Conservation (phyloP, 1,139 yeast genomes). For the Arxiozyma slooffiae region DNA sequence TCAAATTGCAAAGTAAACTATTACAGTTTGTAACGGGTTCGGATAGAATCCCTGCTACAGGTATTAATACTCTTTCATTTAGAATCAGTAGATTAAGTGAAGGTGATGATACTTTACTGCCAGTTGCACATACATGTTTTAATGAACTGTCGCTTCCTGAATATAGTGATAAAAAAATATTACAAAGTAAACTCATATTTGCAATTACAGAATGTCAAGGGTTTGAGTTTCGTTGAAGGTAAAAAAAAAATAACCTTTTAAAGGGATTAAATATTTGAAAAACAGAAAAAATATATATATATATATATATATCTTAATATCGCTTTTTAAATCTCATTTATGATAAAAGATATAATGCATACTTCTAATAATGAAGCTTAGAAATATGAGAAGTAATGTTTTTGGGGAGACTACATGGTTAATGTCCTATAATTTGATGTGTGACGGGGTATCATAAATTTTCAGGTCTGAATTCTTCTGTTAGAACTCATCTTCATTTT, state of each 20-base stretch:
- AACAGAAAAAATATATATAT: not conserved
- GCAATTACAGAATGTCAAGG: conserved; percentile 80
- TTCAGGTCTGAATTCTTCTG: conserved; percentile 35
- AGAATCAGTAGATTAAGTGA: conserved; percentile 45
- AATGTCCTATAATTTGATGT: not conserved
- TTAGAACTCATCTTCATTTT: conserved; percentile 58
- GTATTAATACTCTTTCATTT: conserved; percentile 62
- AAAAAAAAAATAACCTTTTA: not conserved
- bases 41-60: conserved; percentile 88
- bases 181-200: conserved; percentile 45
- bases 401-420: not conserved
- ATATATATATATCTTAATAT: not conserved
- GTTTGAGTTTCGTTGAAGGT: conserved; percentile 48
- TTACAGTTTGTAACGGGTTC: conserved; percentile 80
- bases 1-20: conserved; percentile 48
- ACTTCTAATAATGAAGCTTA: not conserved
- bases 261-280: not conserved
- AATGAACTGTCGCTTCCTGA: conserved; percentile 74
- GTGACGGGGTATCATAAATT: not conserved
- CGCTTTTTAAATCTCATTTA: not conserved
- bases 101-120: conserved; percentile 42
- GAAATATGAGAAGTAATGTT: not conserved
- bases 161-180: conserved; percentile 44
- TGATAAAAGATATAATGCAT: too few species aligned
- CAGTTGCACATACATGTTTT: conserved; percentile 88